Evolutionary conservation across 768 basidiomycete genomes (phyloP).

Genomic region (Tremella yokohamensis): DNA sequence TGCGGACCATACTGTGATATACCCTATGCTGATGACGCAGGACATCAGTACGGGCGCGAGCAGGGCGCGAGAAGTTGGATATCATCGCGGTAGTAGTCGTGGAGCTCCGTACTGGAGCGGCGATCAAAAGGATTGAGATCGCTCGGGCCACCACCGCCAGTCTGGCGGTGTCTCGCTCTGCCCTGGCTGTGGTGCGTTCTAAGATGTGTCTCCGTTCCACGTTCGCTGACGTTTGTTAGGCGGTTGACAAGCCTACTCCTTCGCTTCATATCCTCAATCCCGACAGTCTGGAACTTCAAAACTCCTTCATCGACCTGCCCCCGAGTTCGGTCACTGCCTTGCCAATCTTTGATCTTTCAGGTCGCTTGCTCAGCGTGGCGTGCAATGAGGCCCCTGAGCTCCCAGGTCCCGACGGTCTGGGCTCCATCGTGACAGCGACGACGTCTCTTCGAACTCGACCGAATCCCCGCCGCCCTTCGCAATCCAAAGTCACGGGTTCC

Average conservation of each 20-base stretch:
- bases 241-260: conserved; percentile 21
- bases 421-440: conserved; percentile 28
- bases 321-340: conserved; percentile 11
- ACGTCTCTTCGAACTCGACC: conserved; percentile 10
- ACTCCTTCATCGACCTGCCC: conserved; percentile 12
- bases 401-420: conserved; percentile 29
- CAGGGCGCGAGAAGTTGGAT: background rate
- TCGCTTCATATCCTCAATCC: conserved; percentile 26
- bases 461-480: background rate
- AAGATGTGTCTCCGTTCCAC: background rate
- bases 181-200: conserved; percentile 29
- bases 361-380: conserved; percentile 30
- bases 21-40: background rate
- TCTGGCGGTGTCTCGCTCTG: conserved; percentile 8
- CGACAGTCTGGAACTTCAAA: conserved; percentile 8
- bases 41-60: conserved; percentile 11
- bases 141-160: conserved; percentile 14
- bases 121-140: conserved; percentile 21
- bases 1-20: background rate
- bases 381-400: conserved; percentile 22
- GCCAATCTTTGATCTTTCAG: conserved; percentile 26
- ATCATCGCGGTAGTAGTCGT: conserved; percentile 19
- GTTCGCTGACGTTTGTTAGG: conserved; percentile 8
- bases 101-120: conserved; percentile 21
- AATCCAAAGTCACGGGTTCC: background rate